Base-by-base conservation (phyloP, 176 grass and related monocot genomes). In the Paspalum notatum region DNA sequence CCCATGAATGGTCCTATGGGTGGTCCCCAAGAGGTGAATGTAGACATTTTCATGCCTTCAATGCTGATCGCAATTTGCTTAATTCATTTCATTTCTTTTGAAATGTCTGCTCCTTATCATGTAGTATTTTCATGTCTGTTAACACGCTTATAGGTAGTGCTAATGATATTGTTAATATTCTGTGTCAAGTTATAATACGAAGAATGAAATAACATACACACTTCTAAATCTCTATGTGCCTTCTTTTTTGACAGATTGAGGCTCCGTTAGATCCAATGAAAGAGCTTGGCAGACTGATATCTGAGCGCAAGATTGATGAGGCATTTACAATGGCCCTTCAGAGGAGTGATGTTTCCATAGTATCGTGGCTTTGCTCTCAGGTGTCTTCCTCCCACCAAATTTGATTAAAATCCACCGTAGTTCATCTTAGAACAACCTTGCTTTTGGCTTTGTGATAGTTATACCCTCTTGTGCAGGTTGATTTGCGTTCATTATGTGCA, bases 291-390 rank as follows among this genome's bases (percentile, higher is more conserved):
- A 94, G 97, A 78, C 61, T 99, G 53, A 83, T 99, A 78, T 79
- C 88, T 59, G 97, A 99, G 63, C 80, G 69, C 62, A 99, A 99
- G 76, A 93, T 88, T 52, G 97, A 96, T 1, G 97, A 99, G 79
- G 90, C 97, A 46, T 99, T 99, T 82, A 99, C 92, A 54, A 89
- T 93, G 82, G 97, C 97, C 13, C 93, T 99, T 71, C 97, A 99
- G 76, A 93, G 88, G 87, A 90, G 92, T 79, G 89, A 99, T 2
- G 91, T 99, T 22, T 91, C 97, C n/a, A 85, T 99, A 9, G 97
- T 99, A 20, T 99, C 97, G 62, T 96, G 97, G 97, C 66, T 99
- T 42, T 99, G 97, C 76, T 79, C 97, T 75, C 93, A 96, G 92
- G 97, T 99, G 89, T 66, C 25, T 50, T 89, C 79, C 46, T 72